Percentiles rank a stretch among this genome's conserved stretches.
Evolutionary conservation across 495 filamentous ascomycete species (phyloP).

Genomic region (Talaromyces wortmannii): DNA sequence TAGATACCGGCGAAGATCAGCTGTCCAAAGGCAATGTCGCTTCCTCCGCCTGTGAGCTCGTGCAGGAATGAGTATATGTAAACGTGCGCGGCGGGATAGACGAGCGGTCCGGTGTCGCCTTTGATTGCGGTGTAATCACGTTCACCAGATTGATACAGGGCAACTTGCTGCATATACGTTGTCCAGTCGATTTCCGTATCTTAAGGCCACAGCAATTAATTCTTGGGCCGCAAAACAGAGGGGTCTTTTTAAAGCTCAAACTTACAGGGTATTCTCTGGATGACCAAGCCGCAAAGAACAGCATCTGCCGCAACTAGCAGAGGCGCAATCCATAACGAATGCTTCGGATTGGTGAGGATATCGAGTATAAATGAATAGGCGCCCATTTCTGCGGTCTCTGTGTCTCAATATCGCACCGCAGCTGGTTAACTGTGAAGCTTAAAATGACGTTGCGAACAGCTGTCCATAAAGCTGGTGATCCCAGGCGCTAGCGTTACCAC

Average conservation of each 20-base stretch:
- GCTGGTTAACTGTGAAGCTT: not conserved
- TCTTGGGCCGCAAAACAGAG: not conserved
- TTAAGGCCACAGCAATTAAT: conserved; percentile 22
- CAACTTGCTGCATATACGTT: conserved; percentile 92
- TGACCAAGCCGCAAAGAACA: conserved; percentile 63
- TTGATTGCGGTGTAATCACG: conserved; percentile 80
- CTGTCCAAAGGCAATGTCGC: conserved; percentile 72
- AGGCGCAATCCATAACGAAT: conserved; percentile 58
- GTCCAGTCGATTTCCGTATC: conserved; percentile 98
- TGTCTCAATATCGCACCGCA: not conserved
- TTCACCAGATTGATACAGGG: conserved; percentile 74
- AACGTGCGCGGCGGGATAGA: conserved; percentile 91
- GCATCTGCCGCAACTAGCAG: conserved; percentile 69
- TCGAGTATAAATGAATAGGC: conserved; percentile 14
- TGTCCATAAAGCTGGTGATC: not conserved
- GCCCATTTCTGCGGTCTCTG: conserved; percentile 15
- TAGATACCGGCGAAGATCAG: conserved; percentile 74
- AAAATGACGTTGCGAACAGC: not conserved
- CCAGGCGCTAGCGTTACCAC: too few relatives aligned
- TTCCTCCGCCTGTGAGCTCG: conserved; percentile 67
- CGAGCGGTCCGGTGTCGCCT: conserved; percentile 85
- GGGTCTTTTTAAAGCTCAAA: not conserved
- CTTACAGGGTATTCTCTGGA: conserved; percentile 85
- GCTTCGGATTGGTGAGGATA: conserved; percentile 41
- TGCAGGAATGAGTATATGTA: conserved; percentile 83